These are phyloP conservation scores for Xylariaceae sp. DNA, from an alignment of 2,329 filamentous ascomycete species.

Conservation along the genomic window DNA sequence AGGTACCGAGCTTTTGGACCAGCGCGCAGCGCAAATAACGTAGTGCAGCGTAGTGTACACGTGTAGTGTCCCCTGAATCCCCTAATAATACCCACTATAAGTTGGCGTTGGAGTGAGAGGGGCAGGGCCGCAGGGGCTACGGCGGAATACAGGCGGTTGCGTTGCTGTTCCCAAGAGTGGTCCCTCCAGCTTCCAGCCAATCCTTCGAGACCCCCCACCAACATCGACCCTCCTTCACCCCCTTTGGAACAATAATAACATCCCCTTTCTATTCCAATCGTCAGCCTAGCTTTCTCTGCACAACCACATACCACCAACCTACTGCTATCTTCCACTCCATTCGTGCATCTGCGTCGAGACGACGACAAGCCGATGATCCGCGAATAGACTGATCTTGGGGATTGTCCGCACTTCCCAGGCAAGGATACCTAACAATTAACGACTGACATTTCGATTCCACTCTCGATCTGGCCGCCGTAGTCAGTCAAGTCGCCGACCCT, in stretches of 20 bases:
- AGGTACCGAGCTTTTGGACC: not conserved
- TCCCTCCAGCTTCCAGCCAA: conserved; percentile 14
- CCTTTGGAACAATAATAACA: conserved; percentile 18
- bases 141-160: conserved; percentile 2
- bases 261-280: conserved; percentile 16
- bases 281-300: conserved; percentile 14
- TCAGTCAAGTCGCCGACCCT: not conserved
- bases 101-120: conserved; percentile 4
- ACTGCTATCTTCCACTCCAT: conserved; percentile 4
- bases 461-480: conserved; percentile 5
- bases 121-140: conserved; percentile 5
- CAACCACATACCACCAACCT: not conserved
- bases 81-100: conserved; percentile 6
- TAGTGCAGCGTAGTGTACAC: not conserved
- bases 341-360: conserved; percentile 8
- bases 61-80: not conserved
- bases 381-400: conserved; percentile 4
- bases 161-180: conserved; percentile 7
- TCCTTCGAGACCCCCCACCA: conserved; percentile 17
- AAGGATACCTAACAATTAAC: not conserved
- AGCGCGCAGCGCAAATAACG: not conserved
- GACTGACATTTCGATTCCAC: not conserved
- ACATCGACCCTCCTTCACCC: conserved; percentile 15
- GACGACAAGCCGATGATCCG: conserved; percentile 9
- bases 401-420: conserved; percentile 7